A percentile compares a stretch with the other conserved stretches of the same genome.
Evolutionary conservation across 495 filamentous ascomycete species (phyloP).

Genomic region (Halenospora varia): DNA sequence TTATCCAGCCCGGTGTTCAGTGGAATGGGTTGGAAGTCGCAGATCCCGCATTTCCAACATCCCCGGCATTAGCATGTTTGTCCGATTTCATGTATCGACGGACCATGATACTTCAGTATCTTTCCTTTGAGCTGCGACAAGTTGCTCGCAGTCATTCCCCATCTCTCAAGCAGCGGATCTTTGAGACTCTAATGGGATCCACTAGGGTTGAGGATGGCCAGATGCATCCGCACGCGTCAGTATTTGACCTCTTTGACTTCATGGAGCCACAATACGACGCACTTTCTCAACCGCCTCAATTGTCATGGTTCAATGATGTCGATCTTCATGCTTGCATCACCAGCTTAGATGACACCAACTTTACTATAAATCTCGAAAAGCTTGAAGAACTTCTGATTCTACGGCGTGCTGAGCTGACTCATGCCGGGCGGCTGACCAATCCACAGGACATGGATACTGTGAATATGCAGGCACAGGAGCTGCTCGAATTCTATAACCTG

Average conservation of each 20-base stretch:
- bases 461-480: conserved; percentile 49
- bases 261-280: conserved; percentile 61
- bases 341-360: conserved; percentile 40
- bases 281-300: conserved; percentile 40
- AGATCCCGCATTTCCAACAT: conserved; percentile 27
- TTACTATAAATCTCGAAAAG: conserved; percentile 54
- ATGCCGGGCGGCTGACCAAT: conserved; percentile 43
- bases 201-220: conserved; percentile 60
- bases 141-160: conserved; percentile 65
- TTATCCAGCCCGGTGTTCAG: conserved; percentile 55
- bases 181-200: conserved; percentile 74
- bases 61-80: conserved; percentile 15
- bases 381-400: conserved; percentile 60
- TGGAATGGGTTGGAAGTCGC: conserved; percentile 63
- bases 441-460: conserved; percentile 53
- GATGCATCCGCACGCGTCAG: conserved; percentile 57
- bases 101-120: conserved; percentile 74
- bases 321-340: conserved; percentile 57
- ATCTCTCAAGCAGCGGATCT: conserved; percentile 69
- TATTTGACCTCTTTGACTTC: conserved; percentile 95
- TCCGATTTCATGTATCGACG: conserved; percentile 68
- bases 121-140: conserved; percentile 76
- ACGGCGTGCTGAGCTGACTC: conserved; percentile 50
- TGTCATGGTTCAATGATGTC: conserved; percentile 54
- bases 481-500: conserved; percentile 53